These are phyloP conservation scores for Petasospora fabianii DNA, from an alignment of 1,139 yeast genomes.

Conservation along the genomic window DNA sequence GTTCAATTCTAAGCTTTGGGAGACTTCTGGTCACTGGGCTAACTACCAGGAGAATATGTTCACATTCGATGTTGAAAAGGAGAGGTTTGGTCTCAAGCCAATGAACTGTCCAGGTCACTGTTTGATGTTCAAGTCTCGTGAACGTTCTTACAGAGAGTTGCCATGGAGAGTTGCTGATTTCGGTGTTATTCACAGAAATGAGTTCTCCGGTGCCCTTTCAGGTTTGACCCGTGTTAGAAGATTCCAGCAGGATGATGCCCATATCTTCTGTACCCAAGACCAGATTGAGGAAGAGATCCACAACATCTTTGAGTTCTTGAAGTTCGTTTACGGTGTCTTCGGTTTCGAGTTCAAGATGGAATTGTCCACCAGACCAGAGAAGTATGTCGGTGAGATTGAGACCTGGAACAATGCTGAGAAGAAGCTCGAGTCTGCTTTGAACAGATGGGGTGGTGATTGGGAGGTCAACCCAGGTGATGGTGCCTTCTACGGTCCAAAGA, in stretches of 20 bases:
- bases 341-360: conserved; percentile 89
- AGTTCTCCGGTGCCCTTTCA: conserved; percentile 83
- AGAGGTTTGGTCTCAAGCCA: conserved; percentile 83
- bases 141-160: conserved; percentile 88
- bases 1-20: conserved; percentile 95
- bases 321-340: conserved; percentile 74
- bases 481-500: conserved; percentile 98
- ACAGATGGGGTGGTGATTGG: conserved; percentile 82
- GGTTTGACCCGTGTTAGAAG: conserved; percentile 96
- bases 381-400: conserved; percentile 78
- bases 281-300: conserved; percentile 84
- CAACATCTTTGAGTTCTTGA: conserved; percentile 74
- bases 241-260: conserved; percentile 99
- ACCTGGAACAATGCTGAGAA: conserved; percentile 89
- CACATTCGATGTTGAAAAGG: conserved; percentile 93
- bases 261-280: conserved; percentile 87
- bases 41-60: conserved; percentile 97
- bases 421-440: conserved; percentile 69
- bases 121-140: conserved; percentile 78
- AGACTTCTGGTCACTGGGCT: conserved; percentile 97
- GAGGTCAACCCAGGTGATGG: conserved; percentile 94
- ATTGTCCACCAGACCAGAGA: conserved; percentile 91
- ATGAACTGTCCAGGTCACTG: conserved; percentile 99
- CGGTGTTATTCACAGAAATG: conserved; percentile 90
- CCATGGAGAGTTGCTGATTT: conserved; percentile 97